Base-by-base conservation (phyloP, 2,329 filamentous ascomycete genomes). In the Chrysoporthe cubensis region DNA sequence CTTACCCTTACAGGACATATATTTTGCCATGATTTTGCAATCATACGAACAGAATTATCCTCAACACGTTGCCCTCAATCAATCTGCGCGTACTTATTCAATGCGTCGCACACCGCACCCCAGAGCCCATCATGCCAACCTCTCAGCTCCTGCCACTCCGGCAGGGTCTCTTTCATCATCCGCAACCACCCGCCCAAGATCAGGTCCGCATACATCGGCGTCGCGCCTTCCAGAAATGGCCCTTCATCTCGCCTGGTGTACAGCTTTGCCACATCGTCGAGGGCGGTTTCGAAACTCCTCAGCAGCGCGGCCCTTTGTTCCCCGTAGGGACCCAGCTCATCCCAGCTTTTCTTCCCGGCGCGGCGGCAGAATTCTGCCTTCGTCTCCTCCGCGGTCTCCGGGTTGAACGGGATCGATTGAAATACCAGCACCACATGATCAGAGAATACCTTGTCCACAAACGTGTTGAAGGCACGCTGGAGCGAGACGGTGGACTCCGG, bases 181-280 rank as follows among this genome's bases (percentile, higher is more conserved):
- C 79, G 77, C 73, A 88, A 66, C 86, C 87, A 89, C 0, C 77
- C 84, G 1, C 85, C 86, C 0, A 89, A 81, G 44, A 88, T 85
- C 0, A 87, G 72, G 72, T 89, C 87, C 1, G 84, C 85, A 77
- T 88, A 87, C 57, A 73, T 82, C 0, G 80, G 78, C 72, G 71
- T 72, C 1, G 70, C 60, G 0, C 85, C 85, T 1, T 85, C 76
- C 1, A 88, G 34, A 61, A 84, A 88, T 0, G 84, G 83, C 7
- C 85, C 85, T 0, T 71, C 58, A 60, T 84, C 78, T 56, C 32
- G 67, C 3, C 18, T 40, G 42, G 82, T 4, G 32, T 64, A 87
- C 2, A 84, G 66, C 69, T 74, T 76, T 0, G 79, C 81, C 48
- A 88, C 71, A 4, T 74, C 79, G 1, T 75, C 80, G 32, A 88